Evolutionary conservation across 2,329 filamentous ascomycete genomes (phyloP), one percentile per base, ranked within the genome.

Genomic region (Daldinia sp.): DNA sequence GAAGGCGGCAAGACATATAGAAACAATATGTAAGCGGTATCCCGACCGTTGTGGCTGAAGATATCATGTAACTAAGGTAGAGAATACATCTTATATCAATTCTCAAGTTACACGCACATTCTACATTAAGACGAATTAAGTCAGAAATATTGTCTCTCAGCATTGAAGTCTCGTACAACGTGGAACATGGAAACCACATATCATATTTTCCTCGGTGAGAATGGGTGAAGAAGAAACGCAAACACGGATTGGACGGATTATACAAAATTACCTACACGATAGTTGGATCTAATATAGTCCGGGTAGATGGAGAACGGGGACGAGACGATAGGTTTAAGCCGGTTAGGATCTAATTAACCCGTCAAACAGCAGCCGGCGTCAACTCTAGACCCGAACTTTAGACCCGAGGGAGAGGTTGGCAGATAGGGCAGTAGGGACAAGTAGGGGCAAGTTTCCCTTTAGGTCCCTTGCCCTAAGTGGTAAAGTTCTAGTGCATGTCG

Each of bases 1-100:
- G 37, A 20, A 39, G 42, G 57, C 30, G 57, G 51, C 51, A 18
- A 68, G 65, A 44, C 33, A 33, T 65, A 61, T 42, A 56, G 28
- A 44, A 26, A 37, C 20, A 30, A 37, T 65, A 54, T 15, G 55
- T 55, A 50, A 59, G 33, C 10, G 10, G 46, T 39, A 59, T 50
- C 44, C 30, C n/a, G 44, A 18, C 42, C 42, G 44, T 35, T 60
- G 44, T 51, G 44, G 57, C 57, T 50, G 33, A 28, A 39, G 44
- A 37, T n/a, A 50, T 33, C 9, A 33, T 33, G 30, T 33, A 33
- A 6, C 30, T 33, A 33, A 33, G 30, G 26, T 23, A 10, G 3
- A 13, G 4, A 13, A 37, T 37, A 37, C 10, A 50, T 6, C 15
- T 30, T 13, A 28, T 50, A 30, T 50, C 13, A 50, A n/a, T 7